Conservation (phyloP, 2,329 filamentous ascomycete genomes). For the Colletotrichum lentis region DNA sequence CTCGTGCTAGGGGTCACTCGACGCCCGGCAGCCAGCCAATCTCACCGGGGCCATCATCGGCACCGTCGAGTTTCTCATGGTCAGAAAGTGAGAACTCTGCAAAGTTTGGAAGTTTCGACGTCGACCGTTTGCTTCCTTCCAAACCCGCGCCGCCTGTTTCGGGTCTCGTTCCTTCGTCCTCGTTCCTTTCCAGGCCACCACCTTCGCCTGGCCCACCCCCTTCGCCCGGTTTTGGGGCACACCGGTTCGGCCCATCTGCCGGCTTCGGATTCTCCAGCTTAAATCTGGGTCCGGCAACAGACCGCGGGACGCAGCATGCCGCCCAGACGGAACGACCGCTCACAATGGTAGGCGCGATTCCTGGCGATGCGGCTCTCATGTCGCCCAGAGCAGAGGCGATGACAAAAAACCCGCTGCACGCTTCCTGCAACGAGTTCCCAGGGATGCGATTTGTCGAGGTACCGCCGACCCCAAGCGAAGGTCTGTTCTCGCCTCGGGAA, state of each 20-base stretch:
- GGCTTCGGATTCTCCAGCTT: constrained; percentile 56
- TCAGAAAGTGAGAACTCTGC: constrained; percentile 56
- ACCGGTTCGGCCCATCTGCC: constrained; percentile 50
- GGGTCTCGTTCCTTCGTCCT: constrained; percentile 42
- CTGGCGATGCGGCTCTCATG: constrained; percentile 66
- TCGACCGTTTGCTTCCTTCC: constrained; percentile 48
- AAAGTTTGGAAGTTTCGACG: constrained; percentile 53
- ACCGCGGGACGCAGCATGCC: constrained; percentile 41
- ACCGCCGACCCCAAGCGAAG: constrained; percentile 61
- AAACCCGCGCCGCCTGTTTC: constrained; percentile 48
- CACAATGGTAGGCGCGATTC: constrained; percentile 47
- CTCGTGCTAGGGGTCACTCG: constrained; percentile 61
- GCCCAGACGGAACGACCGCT: constrained; percentile 48
- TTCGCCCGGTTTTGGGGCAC: constrained; percentile 55
- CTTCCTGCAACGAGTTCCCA: constrained; percentile 52
- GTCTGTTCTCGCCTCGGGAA: constrained; percentile 62
- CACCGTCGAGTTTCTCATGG: constrained; percentile 71
- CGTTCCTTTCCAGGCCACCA: constrained; percentile 50
- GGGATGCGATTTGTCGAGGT: constrained; percentile 63
- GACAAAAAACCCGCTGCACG: constrained; percentile 72
- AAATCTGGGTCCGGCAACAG: constrained; percentile 41
- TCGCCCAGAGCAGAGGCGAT: constrained; percentile 78
- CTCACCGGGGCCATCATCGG: constrained; percentile 71
- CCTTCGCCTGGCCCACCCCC: constrained; percentile 58
- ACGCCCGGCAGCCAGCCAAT: constrained; percentile 60